A percentile compares a stretch with the other conserved stretches of the same genome.
Evolutionary conservation across 2,329 filamentous ascomycete species (phyloP).

Genomic region (Aureobasidium lini): DNA sequence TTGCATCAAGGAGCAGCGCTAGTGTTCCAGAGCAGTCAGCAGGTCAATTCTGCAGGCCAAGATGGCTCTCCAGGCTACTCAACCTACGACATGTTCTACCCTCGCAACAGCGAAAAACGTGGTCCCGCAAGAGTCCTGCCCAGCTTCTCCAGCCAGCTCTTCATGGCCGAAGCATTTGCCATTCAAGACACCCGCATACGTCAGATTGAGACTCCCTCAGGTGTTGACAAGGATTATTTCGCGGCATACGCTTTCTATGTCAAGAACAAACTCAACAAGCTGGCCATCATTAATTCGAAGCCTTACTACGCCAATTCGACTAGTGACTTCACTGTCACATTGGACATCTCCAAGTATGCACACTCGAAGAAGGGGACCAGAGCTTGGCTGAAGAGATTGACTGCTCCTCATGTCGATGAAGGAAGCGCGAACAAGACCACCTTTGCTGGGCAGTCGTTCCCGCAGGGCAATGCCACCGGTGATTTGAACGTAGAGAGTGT

Average conservation of each 20-base stretch:
- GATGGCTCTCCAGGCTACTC: slow-evolving; percentile 24
- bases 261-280: slow-evolving; percentile 20
- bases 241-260: slow-evolving; percentile 23
- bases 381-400: slow-evolving; percentile 22
- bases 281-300: slow-evolving; percentile 24
- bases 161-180: slow-evolving; percentile 25
- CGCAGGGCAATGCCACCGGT: slow-evolving; percentile 18
- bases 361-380: background rate
- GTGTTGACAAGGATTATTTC: slow-evolving; percentile 21
- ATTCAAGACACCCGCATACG: slow-evolving; percentile 19
- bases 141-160: slow-evolving; percentile 22
- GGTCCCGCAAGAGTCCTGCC: slow-evolving; percentile 23
- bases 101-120: slow-evolving; percentile 19
- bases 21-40: slow-evolving; percentile 24
- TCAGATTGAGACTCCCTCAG: slow-evolving; percentile 19
- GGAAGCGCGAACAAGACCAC: slow-evolving; percentile 21
- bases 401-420: slow-evolving; percentile 22
- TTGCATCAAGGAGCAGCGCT: slow-evolving; percentile 29
- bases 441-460: slow-evolving; percentile 25
- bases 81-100: slow-evolving; percentile 25
- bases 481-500: slow-evolving; percentile 18
- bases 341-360: slow-evolving; percentile 15
- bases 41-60: slow-evolving; percentile 23
- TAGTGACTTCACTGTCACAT: slow-evolving; percentile 18
- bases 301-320: slow-evolving; percentile 25